A percentile compares a stretch with the other conserved stretches of the same genome.
phyloP scores from a whole-genome alignment of 1,284 basidiomycete genomes.

The Jaminaea rosea region DNA sequence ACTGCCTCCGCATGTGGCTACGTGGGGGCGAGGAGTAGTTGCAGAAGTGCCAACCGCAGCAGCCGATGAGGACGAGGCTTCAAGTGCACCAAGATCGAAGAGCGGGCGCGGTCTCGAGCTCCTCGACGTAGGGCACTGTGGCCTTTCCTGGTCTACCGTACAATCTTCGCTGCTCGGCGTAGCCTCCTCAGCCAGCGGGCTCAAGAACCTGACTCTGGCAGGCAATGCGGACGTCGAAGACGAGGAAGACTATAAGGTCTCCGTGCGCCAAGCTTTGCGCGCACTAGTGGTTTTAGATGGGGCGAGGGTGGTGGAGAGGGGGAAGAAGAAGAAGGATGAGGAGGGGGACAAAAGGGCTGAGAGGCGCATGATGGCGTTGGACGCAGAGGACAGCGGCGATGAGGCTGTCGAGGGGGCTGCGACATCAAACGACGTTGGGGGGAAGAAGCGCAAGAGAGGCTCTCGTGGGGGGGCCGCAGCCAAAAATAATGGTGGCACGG shows the following conservation, averaged over 20 bases:
- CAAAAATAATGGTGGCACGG: background rate
- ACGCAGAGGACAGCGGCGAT: background rate
- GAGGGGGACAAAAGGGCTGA: background rate
- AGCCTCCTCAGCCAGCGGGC: background rate
- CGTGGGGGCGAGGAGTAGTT: slow-evolving; percentile 36
- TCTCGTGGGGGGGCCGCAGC: background rate
- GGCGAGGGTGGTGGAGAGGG: background rate
- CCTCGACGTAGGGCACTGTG: background rate
- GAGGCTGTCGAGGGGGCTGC: background rate
- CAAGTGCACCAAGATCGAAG: no score
- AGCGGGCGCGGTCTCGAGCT: slow-evolving; percentile 43
- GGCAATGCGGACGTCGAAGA: slow-evolving; percentile 1
- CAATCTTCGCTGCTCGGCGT: background rate
- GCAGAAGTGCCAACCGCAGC: slow-evolving; percentile 16
- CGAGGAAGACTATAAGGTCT: background rate
- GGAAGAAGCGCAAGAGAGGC: background rate
- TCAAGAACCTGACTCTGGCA: background rate
- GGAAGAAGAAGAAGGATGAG: background rate
- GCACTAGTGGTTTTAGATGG: background rate
- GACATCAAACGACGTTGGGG: background rate
- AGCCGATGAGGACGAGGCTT: slow-evolving; percentile 70
- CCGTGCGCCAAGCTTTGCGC: background rate
- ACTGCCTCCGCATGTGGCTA: slow-evolving; percentile 23
- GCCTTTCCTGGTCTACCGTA: background rate
- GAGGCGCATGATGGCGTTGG: background rate